Conservation (phyloP, 768 basidiomycete genomes). For the Arthromyces matolae region DNA sequence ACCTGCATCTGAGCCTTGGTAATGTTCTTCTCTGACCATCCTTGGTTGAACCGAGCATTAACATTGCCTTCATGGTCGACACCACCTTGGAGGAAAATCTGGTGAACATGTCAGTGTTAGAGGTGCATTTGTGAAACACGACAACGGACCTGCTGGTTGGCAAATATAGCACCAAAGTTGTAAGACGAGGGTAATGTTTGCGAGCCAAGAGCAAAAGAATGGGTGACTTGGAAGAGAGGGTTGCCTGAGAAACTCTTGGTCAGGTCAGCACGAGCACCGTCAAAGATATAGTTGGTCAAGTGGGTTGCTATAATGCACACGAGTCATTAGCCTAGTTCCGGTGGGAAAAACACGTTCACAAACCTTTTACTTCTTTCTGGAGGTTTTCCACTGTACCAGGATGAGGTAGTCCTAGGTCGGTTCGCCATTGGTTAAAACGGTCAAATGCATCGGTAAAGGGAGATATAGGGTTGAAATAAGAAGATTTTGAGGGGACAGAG, state of each 20-base stretch:
- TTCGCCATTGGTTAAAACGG: conserved; percentile 79
- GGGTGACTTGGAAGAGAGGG: conserved; percentile 98
- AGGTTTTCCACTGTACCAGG: conserved; percentile 94
- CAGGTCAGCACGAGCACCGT: conserved; percentile 95
- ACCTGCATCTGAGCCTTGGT: conserved; percentile 91
- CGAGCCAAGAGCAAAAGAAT: conserved; percentile 90
- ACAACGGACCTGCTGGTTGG: conserved; percentile 63
- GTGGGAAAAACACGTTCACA: conserved; percentile 20
- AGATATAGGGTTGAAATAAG: conserved; percentile 42
- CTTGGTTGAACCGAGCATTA: conserved; percentile 84
- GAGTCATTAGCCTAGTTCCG: conserved; percentile 4
- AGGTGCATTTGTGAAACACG: conserved; percentile 10
- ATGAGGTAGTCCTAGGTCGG: conserved; percentile 76
- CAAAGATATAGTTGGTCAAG: conserved; percentile 92
- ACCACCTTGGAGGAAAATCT: conserved; percentile 92
- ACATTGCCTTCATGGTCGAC: conserved; percentile 93
- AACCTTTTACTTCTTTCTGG: conserved; percentile 90
- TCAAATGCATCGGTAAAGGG: conserved; percentile 67
- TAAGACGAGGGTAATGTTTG: conserved; percentile 83
- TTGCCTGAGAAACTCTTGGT: conserved; percentile 89
- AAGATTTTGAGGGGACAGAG: conserved; percentile 29
- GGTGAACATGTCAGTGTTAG: conserved; percentile 13
- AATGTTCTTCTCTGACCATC: conserved; percentile 73
- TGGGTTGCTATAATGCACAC: conserved; percentile 63
- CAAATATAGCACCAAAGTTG: conserved; percentile 92